Evolutionary conservation across 1,139 yeast species (phyloP).

Genomic region (Pichia sp.): DNA sequence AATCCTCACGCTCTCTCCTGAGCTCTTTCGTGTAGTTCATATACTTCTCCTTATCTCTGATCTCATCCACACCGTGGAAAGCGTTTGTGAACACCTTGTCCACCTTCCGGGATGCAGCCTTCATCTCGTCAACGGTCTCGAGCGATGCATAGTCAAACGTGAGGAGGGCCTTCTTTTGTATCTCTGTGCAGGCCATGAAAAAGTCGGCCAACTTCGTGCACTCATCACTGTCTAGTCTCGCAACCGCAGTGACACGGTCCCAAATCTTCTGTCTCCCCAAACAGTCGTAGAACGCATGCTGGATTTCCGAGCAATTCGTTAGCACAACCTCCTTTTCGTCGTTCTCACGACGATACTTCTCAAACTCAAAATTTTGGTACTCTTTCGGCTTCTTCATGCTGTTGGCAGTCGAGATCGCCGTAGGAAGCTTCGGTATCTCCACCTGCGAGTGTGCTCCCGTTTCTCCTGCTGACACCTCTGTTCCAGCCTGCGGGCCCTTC

Average conservation of each 20-base stretch:
- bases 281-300: constrained; percentile 28
- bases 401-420: constrained; percentile 5
- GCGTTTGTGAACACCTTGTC: constrained; percentile 27
- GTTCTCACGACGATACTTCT: constrained; percentile 28
- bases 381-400: constrained; percentile 14
- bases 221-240: constrained; percentile 20
- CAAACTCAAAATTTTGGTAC: constrained; percentile 19
- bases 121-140: constrained; percentile 27
- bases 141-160: constrained; percentile 31
- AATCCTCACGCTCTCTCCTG: constrained; percentile 27
- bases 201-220: constrained; percentile 29
- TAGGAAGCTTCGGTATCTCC: constrained; percentile 3
- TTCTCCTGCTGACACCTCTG: not conserved
- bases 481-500: not conserved
- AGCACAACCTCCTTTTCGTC: constrained; percentile 27
- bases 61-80: constrained; percentile 27
- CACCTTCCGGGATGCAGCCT: constrained; percentile 24
- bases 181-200: constrained; percentile 28
- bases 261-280: constrained; percentile 17
- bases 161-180: constrained; percentile 30
- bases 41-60: constrained; percentile 24
- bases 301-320: constrained; percentile 33
- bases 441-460: not conserved
- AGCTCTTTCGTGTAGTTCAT: constrained; percentile 26
- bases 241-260: constrained; percentile 20